Evolutionary conservation across 352 stramenopile species (phyloP), one percentile per base, ranked within the genome.

Genomic region (Pythium sp.): DNA sequence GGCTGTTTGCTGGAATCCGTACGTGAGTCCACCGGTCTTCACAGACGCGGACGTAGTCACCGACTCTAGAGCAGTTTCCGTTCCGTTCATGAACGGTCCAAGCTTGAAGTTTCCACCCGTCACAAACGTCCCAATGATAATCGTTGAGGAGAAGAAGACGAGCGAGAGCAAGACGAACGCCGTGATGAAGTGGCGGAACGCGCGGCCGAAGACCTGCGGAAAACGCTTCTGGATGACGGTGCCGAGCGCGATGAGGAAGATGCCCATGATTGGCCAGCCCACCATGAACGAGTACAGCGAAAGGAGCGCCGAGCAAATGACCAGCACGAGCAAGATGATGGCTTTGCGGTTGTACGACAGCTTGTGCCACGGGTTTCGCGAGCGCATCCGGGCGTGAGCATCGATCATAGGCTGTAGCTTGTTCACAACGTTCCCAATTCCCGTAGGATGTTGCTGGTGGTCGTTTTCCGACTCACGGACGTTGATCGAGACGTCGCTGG

Each of bases 131-230:
- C 86, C 86, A 60, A 94, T 90, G 46, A 92, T 73, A 57, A 88
- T 82, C 36, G 84, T 86, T 18, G 84, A 91, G 30, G 84, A 91
- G 72, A 94, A 94, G 72, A 94, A 94, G 36, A 94, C 72, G 53
- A 94, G 74, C 66, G 86, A 94, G 57, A 94, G 73, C 22, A 91
- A 28, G 51, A 92, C 82, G 60, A 94, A 94, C 43, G 74, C 62
- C 3, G 74, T 81, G 77, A 94, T 85, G 49, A 94, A 94, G 62
- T 91, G 77, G 20, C 80, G 78, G 68, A 94, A 94, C 32, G 80
- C 79, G 49, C 75, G 72, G 5, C 86, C 86, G 43, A 94, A 94
- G 34, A 94, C 84, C 71, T 92, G 84, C 54, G 86, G 86, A 47
- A 92, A 94, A 32, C 84, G 78, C 54, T 70, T 73, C 74, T 94